Evolutionary conservation across 2,329 filamentous ascomycete species (phyloP).

Genomic region (Trichoderma sp.): DNA sequence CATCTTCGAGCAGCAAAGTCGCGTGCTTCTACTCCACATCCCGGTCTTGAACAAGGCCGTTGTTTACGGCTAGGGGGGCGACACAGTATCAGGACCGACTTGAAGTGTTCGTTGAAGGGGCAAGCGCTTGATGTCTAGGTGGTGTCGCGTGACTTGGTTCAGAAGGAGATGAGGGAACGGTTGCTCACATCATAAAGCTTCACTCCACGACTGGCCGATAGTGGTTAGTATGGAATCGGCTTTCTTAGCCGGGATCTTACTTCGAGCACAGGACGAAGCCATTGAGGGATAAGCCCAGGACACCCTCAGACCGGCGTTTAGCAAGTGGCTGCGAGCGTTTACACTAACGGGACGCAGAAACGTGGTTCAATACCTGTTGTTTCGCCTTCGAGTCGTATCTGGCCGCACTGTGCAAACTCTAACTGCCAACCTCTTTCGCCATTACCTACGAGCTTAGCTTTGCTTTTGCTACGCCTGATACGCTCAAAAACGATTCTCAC

Average conservation of each 20-base stretch:
- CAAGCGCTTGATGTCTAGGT: neutral
- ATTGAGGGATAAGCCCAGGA: neutral
- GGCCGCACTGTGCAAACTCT: slow-evolving; percentile 10
- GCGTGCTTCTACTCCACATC: slow-evolving; percentile 22
- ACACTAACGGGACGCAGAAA: neutral
- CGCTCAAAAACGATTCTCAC: neutral
- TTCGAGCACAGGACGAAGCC: neutral
- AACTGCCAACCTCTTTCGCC: neutral
- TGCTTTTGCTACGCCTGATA: too few species aligned
- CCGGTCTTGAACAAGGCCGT: slow-evolving; percentile 11
- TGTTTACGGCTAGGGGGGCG: neutral
- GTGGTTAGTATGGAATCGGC: neutral
- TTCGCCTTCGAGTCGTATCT: neutral
- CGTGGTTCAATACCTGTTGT: too few species aligned
- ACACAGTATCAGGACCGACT: neutral
- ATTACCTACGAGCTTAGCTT: neutral
- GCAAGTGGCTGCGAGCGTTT: neutral
- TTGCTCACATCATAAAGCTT: slow-evolving; percentile 22
- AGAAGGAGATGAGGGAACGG: neutral
- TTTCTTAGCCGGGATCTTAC: neutral
- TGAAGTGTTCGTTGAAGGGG: neutral
- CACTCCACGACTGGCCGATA: neutral
- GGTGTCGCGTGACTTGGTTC: slow-evolving; percentile 15
- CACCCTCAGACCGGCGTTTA: neutral
- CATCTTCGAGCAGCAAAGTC: slow-evolving; percentile 16